Base-by-base conservation (phyloP, 176 grass and related monocot species). In the Neostapfia colusana region DNA sequence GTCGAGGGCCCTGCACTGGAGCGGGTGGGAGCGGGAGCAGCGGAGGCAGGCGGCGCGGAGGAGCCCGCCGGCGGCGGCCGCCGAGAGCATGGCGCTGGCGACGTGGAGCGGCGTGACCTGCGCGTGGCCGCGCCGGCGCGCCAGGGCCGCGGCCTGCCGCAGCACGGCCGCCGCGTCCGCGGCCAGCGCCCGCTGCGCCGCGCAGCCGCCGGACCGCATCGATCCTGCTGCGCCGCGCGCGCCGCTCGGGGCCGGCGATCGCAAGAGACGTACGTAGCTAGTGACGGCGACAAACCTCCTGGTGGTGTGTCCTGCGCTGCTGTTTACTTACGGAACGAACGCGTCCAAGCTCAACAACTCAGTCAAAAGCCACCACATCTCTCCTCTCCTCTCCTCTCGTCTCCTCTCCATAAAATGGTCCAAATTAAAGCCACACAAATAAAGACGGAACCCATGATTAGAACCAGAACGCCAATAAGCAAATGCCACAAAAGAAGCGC, bases 21-120 rank as follows among this genome's bases (percentile, higher is more conserved):
- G 89, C 57, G 95, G 95, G 75, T 98, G 95, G 24, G 95, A 94
- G 60, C 92, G 95, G 44, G 91, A 85, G 27, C 74, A 85, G 27
- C 74, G 95, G 74, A 94, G 84, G 70, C 95, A 98, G 51, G 95
- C 95, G 43, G 88, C 76, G 37, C 91, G 95, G 72, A 98, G 89
- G 57, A 90, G 76, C 10, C 55, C 54, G 13, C 91, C 86, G 0
- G 79, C 61, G 10, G 86, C 84, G 0, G 76, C 59, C 23, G 91
- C 58, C 50, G 84, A 92, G 25, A 98, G 91, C 95, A 98, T 88
- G 74, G 88, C 81, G 68, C 76, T 94, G 34, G 95, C 95, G 2
- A 98, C 95, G 67, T 98, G 95, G 76, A 98, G 89, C 10, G 95
- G 95, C 23, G 95, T 98, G 38, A 93, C 95, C 82, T 98, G 91